Evolutionary conservation across 2,329 filamentous ascomycete species (phyloP), one percentile per base, ranked within the genome.

Genomic region (Talaromyces pinophilus): DNA sequence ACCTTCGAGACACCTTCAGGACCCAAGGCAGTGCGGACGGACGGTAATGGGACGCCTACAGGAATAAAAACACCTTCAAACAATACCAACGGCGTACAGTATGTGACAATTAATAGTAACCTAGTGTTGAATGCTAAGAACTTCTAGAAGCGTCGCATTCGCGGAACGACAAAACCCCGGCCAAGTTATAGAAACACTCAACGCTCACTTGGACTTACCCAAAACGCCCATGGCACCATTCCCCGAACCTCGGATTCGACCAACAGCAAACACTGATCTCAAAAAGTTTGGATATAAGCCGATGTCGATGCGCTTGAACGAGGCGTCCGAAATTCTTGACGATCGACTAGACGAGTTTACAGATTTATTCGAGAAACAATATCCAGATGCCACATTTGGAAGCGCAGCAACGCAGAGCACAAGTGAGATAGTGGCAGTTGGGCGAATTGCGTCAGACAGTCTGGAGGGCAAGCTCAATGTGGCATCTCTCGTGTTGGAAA

Each of bases 341-440:
- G 94, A 98, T 78, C 86, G 93, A 72, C 97, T 99, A 81, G 93
- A 98, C 72, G 92, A 93, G 69, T 97, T 97, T 73, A 85, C 88
- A 67, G 81, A 83, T n/a, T 78, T 93, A 1, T 84, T 96, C 5
- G 88, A 92, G 78, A 86, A 90, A 65, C 84, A 93, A 70, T 87
- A 96, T 77, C 82, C 97, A 5, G 91, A 95, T 67, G 86, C 87
- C 19, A 90, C 87, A 0, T 96, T 99, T 76, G 93, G 93, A 59
- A 97, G 92, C 75, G 92, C 95, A 13, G 91, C 92, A 25, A 88
- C 86, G 63, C 91, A 96, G 77, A 92, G 92, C 70, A 96, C 92
- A 1, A 89, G 87, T 25, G 92, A 97, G 73, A 88, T 98, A 42
- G 87, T 98, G 22, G 93, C 93, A 3, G 91, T 99, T 0, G 95